Base-by-base conservation (phyloP, 139 green algal genomes). In the Chlamydomonas incerta region DNA sequence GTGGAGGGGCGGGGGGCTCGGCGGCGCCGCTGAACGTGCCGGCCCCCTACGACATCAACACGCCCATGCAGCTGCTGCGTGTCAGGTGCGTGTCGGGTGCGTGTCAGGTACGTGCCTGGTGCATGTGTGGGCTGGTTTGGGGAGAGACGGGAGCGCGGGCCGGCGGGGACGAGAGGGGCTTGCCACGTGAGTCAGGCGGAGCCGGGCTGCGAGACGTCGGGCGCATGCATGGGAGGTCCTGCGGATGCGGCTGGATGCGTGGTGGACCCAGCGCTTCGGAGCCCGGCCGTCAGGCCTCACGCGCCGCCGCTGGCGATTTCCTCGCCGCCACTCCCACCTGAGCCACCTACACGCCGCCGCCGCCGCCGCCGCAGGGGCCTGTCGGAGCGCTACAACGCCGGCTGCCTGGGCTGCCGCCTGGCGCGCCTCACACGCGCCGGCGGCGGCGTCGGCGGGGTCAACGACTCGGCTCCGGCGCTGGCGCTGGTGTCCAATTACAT, bases 401-500 rank as follows among this genome's bases (percentile, higher is more conserved):
- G 91, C 24, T 87, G 72, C 60, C 80, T 95, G 31, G 92, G 92
- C 4, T 62, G 86, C 20, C 67, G 57, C 20, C 68, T 96, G 33
- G 8, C 37, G 0, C 34, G 88, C 37, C 58, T 95, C 31, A 72
- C 94, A 50, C 41, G 41, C 41, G 41, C 41, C 5, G 41, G 41
- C 5, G 41, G 41, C 6, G 41, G 41, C 5, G 6, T 8, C 5
- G 41, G 6, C 5, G 41, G 41, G 6, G 8, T 5, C 41, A 50
- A 8, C n/a, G 15, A 29, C 3, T 90, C 90, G 6, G 46, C 41
- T 29, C 80, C 95, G 50, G 33, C 33, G 26, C 87, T 85, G 50
- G 87, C 82, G 31, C 63, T 96, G 28, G 85, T 94, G 18, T 92
- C 75, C 55, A 97, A 97, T 71, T 97, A 90, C 81, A 93, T 94